Evolutionary conservation across 352 stramenopile species (phyloP).

Genomic region (Globisporangium polare): DNA sequence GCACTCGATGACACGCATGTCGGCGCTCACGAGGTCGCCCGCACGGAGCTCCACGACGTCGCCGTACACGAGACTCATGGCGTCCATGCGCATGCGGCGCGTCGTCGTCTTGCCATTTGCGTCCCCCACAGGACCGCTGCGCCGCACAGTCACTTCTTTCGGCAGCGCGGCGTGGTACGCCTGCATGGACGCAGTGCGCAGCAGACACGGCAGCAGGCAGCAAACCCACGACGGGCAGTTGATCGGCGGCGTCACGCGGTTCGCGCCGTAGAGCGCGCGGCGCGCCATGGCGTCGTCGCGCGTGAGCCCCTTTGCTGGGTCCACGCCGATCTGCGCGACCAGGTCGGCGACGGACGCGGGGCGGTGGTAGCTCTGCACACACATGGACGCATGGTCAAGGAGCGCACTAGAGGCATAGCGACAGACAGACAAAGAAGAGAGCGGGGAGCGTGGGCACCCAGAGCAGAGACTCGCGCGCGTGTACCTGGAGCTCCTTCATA

Average conservation of each 20-base stretch:
- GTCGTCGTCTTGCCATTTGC: slow-evolving; percentile 26
- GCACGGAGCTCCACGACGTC: slow-evolving; percentile 91
- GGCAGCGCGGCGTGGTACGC: slow-evolving; percentile 81
- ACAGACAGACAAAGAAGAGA: no score
- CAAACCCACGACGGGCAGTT: slow-evolving; percentile 94
- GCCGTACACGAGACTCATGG: slow-evolving; percentile 84
- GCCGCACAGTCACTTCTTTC: slow-evolving; percentile 87
- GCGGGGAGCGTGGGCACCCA: no score
- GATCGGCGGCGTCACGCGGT: slow-evolving; percentile 87
- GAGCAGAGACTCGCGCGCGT: no score
- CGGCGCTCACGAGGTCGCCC: slow-evolving; percentile 88
- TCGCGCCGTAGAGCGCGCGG: slow-evolving; percentile 72
- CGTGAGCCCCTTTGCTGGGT: slow-evolving; percentile 51
- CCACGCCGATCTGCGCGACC: slow-evolving; percentile 53
- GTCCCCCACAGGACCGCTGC: slow-evolving; percentile 20
- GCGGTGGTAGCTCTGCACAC: slow-evolving; percentile 30
- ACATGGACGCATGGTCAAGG: not conserved
- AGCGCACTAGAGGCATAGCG: not conserved
- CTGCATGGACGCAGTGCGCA: slow-evolving; percentile 89
- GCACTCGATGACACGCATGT: slow-evolving; percentile 80
- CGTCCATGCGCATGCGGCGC: slow-evolving; percentile 89
- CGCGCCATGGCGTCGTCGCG: slow-evolving; percentile 73
- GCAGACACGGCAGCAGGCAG: slow-evolving; percentile 92
- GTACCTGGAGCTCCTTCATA: no score
- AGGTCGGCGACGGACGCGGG: slow-evolving; percentile 50